Evolutionary conservation across 306 rosid species (phyloP), one percentile per base, ranked within the genome.

Genomic region (Prosopis cineraria): DNA sequence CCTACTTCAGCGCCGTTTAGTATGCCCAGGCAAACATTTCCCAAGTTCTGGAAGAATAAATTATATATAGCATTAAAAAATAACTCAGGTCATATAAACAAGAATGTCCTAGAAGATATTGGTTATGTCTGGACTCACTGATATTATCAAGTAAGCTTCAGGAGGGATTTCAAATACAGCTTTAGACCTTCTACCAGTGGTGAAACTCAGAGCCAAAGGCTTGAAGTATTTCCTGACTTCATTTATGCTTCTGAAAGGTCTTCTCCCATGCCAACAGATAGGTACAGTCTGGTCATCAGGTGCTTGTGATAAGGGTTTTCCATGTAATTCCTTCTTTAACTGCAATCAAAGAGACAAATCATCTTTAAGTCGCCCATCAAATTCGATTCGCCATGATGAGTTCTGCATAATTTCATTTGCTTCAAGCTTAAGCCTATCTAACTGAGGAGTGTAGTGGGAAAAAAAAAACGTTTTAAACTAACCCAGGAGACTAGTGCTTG

Each of bases 11-110:
- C 19, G 40, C 98, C 97, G 60, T 94, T 79, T 34, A 94, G 90
- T 84, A 94, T 92, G 39, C 98, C 98, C 86, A 94, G 85, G 92
- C 97, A 94, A 81, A 89, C 95, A 81, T 90, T 92, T 84, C 98
- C 96, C 78, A 72, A 84, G 76, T 84, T 81, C 97, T 90, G 89
- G 22, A 29, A 84, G 11, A 60, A 68, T 58, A 29, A 41, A 56
- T 72, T 37, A 43, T 75, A n/a, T n/a, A n/a, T 48, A 83, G 66
- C 73, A 76, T 64, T 27, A 27, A 47, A 63, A 44, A 10, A 62
- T 3, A 37, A 74, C 74, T 59, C 55, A 68, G n/a, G 47, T 27
- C n/a, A 67, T n/a, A 52, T 37, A 52, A n/a, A 25, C 13, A 85
- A 66, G 83, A 60, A 58, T 25, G 33, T 47, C 40, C 24, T 53